Conservation (phyloP, 768 basidiomycete genomes). For the Rhizopogon sp. region DNA sequence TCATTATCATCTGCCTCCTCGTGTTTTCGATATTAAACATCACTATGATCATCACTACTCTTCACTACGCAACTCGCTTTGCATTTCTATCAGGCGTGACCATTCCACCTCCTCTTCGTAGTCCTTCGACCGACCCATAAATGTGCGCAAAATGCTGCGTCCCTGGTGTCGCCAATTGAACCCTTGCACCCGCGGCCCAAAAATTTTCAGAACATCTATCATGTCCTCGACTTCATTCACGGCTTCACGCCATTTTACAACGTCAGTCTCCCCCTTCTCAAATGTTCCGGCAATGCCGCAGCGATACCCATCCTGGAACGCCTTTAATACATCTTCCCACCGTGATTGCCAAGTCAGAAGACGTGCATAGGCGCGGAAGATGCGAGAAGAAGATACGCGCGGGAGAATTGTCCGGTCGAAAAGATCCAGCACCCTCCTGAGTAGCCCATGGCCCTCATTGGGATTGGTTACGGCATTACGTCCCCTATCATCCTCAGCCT, state of each 20-base stretch:
- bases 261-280: conserved; percentile 65
- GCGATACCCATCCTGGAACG: conserved; percentile 84
- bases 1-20: neutral
- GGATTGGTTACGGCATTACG: conserved; percentile 32
- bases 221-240: conserved; percentile 77
- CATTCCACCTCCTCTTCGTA: conserved; percentile 92
- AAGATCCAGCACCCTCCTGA: conserved; percentile 62
- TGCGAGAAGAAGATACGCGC: conserved; percentile 67
- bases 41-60: conserved; percentile 6
- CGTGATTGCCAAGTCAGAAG: conserved; percentile 66
- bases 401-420: conserved; percentile 80
- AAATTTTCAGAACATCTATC: conserved; percentile 76
- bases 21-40: neutral
- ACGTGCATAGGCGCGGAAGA: conserved; percentile 84
- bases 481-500: conserved; percentile 22
- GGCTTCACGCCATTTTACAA: conserved; percentile 67
- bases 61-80: conserved; percentile 24
- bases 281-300: conserved; percentile 54
- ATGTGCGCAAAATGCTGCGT: conserved; percentile 81
- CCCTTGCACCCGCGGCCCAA: conserved; percentile 63
- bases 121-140: conserved; percentile 80
- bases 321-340: conserved; percentile 77
- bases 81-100: conserved; percentile 56
- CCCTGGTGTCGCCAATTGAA: conserved; percentile 83
- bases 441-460: conserved; percentile 65